A percentile compares a stretch with the other conserved stretches of the same genome.
These are phyloP conservation scores for Amanita fuliginea DNA, from an alignment of 768 basidiomycete species.

Conservation along the genomic window DNA sequence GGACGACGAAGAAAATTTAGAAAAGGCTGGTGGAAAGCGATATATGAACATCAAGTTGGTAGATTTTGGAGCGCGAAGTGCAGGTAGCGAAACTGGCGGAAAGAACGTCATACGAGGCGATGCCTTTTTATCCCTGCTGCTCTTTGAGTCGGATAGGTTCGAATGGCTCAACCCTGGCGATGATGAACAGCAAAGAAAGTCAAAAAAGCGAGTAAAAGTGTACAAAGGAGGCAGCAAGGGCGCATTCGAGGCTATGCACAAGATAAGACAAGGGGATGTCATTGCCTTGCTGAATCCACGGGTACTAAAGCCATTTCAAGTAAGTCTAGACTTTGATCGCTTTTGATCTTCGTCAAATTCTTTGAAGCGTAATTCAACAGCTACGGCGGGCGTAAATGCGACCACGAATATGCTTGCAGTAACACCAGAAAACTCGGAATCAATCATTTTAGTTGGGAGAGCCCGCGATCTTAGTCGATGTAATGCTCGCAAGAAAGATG, in stretches of 20 bases:
- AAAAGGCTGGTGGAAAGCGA: conserved; percentile 56
- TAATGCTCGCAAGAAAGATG: conserved; percentile 63
- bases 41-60: conserved; percentile 81
- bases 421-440: conserved; percentile 72
- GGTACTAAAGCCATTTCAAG: conserved; percentile 80
- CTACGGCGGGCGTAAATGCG: conserved; percentile 55
- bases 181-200: conserved; percentile 37
- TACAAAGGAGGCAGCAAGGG: conserved; percentile 89
- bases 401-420: conserved; percentile 65
- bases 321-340: conserved; percentile 19
- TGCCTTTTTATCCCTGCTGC: conserved; percentile 67
- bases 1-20: conserved; percentile 19
- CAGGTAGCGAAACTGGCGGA: conserved; percentile 40
- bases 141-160: conserved; percentile 80
- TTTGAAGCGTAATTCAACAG: conserved; percentile 32
- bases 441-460: conserved; percentile 80
- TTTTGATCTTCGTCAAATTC: not conserved
- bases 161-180: conserved; percentile 21
- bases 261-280: conserved; percentile 82
- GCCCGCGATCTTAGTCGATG: conserved; percentile 85
- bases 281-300: conserved; percentile 83
- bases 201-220: conserved; percentile 41
- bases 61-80: conserved; percentile 64
- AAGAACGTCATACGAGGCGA: conserved; percentile 65
- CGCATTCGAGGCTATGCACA: conserved; percentile 82